Percentiles rank a stretch among this genome's conserved stretches.
Conservation (phyloP, 106 monocot genomes). For the Acorus calamus region DNA sequence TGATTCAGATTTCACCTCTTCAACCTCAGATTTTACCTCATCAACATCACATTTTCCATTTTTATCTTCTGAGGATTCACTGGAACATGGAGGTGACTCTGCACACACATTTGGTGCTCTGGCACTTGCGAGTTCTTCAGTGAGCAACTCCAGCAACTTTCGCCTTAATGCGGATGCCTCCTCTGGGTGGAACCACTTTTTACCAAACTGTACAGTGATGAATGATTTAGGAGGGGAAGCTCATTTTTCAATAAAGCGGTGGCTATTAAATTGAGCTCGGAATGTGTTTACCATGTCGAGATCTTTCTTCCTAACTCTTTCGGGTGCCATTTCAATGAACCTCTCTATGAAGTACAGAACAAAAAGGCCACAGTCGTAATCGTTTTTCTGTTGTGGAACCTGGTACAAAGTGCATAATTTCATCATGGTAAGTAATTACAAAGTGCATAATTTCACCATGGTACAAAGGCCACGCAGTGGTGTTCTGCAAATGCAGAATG, state of each 20-base stretch:
- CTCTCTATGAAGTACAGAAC: constrained; percentile 86
- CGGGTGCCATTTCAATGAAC: constrained; percentile 74
- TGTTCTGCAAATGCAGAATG: too few relatives aligned
- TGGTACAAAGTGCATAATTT: constrained; percentile 9
- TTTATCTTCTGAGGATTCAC: too few relatives aligned
- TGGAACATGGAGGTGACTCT: constrained; percentile 12
- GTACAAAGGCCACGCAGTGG: too few relatives aligned
- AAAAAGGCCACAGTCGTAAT: constrained; percentile 88
- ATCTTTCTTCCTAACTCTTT: constrained; percentile 61
- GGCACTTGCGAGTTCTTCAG: constrained; percentile 43
- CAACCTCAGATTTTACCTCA: too few relatives aligned
- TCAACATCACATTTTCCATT: too few relatives aligned
- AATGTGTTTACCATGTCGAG: constrained; percentile 43
- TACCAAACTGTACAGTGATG: constrained; percentile 28
- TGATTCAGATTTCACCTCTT: too few relatives aligned
- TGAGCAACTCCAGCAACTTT: constrained; percentile 25
- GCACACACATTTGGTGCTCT: constrained; percentile 16
- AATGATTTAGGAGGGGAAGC: too few relatives aligned
- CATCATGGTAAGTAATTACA: too few relatives aligned
- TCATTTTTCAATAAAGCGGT: too few relatives aligned
- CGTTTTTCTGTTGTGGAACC: constrained; percentile 94
- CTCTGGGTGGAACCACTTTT: constrained; percentile 59
- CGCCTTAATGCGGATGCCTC: constrained; percentile 61
- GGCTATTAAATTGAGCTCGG: too few relatives aligned
- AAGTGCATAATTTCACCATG: too few relatives aligned